Percentiles rank a stretch among this genome's conserved stretches.
These are phyloP conservation scores for Antarctomyces pellizariae DNA, from an alignment of 495 filamentous ascomycete species.

Conservation along the genomic window DNA sequence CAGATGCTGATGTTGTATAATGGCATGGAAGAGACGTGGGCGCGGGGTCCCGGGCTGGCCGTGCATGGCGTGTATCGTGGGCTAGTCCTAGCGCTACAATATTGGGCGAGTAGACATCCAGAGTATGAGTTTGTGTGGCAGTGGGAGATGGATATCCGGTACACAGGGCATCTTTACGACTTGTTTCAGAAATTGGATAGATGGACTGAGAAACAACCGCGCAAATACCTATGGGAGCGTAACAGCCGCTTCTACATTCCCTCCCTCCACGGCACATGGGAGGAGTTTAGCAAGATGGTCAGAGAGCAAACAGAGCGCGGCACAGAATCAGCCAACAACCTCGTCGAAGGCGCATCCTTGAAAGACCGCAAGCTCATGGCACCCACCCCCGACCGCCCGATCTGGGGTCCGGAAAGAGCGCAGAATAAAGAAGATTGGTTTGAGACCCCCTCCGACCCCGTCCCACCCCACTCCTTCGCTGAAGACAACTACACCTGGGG, in stretches of 20 bases:
- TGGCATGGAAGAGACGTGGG: conserved; percentile 49
- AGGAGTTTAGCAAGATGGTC: conserved; percentile 84
- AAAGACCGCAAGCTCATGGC: conserved; percentile 16
- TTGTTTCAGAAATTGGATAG: conserved; percentile 47
- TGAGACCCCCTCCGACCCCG: conserved; percentile 42
- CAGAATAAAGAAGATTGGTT: conserved; percentile 36
- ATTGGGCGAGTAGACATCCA: conserved; percentile 70
- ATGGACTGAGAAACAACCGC: conserved; percentile 67
- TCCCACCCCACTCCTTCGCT: conserved; percentile 45
- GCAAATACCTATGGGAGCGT: conserved; percentile 85
- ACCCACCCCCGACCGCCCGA: conserved; percentile 33
- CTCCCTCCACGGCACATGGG: conserved; percentile 68
- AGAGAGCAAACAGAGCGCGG: conserved; percentile 71
- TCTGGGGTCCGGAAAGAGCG: conserved; percentile 74
- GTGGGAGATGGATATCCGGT: conserved; percentile 94
- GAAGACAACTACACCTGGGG: conserved; percentile 75
- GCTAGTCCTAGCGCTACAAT: conserved; percentile 81
- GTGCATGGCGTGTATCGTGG: conserved; percentile 82
- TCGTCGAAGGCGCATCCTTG: conserved; percentile 31
- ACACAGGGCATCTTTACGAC: conserved; percentile 91
- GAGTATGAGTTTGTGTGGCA: conserved; percentile 97
- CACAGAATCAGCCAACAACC: conserved; percentile 44
- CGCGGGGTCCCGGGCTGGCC: conserved; percentile 39
- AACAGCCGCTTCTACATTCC: conserved; percentile 84
- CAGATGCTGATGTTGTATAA: conserved; percentile 82